Evolutionary conservation across 169 alveolate genomes (phyloP), one percentile per base, ranked within the genome.

Genomic region (Plasmodium gallinaceum): DNA sequence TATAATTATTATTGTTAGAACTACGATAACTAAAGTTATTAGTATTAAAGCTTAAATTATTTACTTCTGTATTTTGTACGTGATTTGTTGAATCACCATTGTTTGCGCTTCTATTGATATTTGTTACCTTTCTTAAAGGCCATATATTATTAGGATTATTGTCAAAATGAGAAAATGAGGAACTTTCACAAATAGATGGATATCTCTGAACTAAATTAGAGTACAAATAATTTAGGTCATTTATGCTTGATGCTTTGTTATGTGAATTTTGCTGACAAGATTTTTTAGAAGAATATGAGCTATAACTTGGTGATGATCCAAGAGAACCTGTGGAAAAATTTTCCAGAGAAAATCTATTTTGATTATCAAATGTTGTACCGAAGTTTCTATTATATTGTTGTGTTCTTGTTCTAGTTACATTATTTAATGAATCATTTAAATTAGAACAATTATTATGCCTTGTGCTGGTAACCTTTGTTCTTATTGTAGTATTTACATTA

Each of bases 91-190:
- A 46, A 57, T 16, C 66, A 70, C 43, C 20, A 24, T 18, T 48
- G 14, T 22, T 39, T 70, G 14, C 18, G 20, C 24, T 22, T 8
- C 46, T 32, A 62, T 5, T 54, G 52, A n/a, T 37, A 58, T 74
- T 74, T 54, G 72, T 74, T 42, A 74, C 88, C 60, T 71, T 74
- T 58, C 88, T 74, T 74, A 74, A 24, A 32, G 88, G 88, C 88
- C 88, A 74, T 2, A 74, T 74, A 37, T 74, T 74, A 26, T 37
- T 74, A 39, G 88, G 5, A 61, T 42, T 74, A 74, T 74, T 74
- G n/a, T 74, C 88, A 58, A 74, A 74, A 58, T 74, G 88, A 46
- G 88, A 74, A 74, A 74, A 74, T 46, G 61, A 58, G 14, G 72
- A n/a, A 58, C 42, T 74, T 58, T 74, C 88, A 57, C 88, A 74